Percentiles rank a stretch among this genome's conserved stretches.
phyloP scores from a whole-genome alignment of 1,139 yeast species.

The Candida freyschussii region DNA sequence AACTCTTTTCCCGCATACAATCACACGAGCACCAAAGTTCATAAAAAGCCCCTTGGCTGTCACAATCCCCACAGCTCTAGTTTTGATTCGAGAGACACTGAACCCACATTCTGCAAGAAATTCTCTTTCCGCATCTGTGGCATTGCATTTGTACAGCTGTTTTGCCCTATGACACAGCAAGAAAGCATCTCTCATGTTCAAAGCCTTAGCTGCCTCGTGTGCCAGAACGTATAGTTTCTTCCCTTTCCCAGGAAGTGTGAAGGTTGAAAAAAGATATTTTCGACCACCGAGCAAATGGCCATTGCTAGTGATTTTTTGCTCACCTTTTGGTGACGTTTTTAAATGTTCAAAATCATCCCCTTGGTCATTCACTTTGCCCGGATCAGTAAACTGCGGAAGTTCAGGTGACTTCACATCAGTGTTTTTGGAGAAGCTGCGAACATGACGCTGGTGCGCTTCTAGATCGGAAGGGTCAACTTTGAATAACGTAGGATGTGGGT shows the following conservation, averaged over 20 bases:
- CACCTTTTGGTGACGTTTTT: conserved; percentile 47
- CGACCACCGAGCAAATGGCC: conserved; percentile 58
- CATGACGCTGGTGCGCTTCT: conserved; percentile 13
- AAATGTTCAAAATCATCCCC: conserved; percentile 32
- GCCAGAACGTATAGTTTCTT: conserved; percentile 58
- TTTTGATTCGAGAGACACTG: conserved; percentile 54
- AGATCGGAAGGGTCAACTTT: conserved; percentile 30
- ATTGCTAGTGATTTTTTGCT: conserved; percentile 47
- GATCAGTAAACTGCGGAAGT: conserved; percentile 9
- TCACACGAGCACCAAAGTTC: conserved; percentile 66
- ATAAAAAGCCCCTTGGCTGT: conserved; percentile 53
- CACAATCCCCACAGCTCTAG: conserved; percentile 59
- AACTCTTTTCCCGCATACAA: conserved; percentile 59
- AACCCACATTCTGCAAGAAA: conserved; percentile 50
- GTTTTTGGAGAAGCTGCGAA: conserved; percentile 16
- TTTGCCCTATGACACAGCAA: conserved; percentile 58
- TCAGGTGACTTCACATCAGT: conserved; percentile 12
- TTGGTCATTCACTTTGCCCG: conserved; percentile 23
- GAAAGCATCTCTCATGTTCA: conserved; percentile 63
- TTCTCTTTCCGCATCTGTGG: conserved; percentile 57
- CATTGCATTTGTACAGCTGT: conserved; percentile 49
- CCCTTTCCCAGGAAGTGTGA: conserved; percentile 48
- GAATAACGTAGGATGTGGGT: conserved; percentile 24
- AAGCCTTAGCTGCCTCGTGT: conserved; percentile 63
- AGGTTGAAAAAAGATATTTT: conserved; percentile 50